Percentiles rank a stretch among this genome's conserved stretches.
Conservation (phyloP, 2,329 filamentous ascomycete genomes). For the Elsinoe perseae region DNA sequence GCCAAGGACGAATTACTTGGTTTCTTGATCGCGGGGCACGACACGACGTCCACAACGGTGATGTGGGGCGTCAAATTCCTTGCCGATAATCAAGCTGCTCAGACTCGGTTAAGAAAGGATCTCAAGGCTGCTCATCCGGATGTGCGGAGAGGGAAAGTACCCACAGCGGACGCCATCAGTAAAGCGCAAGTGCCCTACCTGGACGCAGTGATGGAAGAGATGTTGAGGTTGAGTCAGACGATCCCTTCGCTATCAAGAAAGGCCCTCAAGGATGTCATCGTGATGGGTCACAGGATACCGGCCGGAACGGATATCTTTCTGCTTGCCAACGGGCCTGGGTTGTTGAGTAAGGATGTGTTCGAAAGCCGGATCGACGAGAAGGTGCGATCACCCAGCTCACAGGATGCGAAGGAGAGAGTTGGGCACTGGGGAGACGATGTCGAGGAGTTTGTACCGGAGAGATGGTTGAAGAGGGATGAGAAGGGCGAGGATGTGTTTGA, state of each 20-base stretch:
- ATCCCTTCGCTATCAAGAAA: slow-evolving; percentile 25
- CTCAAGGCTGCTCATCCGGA: slow-evolving; percentile 26
- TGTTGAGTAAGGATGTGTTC: slow-evolving; percentile 11
- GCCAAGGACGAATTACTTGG: slow-evolving; percentile 28
- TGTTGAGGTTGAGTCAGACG: slow-evolving; percentile 29
- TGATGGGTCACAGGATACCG: slow-evolving; percentile 37
- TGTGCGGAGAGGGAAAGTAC: slow-evolving; percentile 21
- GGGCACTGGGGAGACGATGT: slow-evolving; percentile 27
- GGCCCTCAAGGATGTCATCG: slow-evolving; percentile 31
- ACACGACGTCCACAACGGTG: slow-evolving; percentile 39
- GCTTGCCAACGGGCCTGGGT: slow-evolving; percentile 22
- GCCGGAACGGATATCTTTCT: slow-evolving; percentile 32
- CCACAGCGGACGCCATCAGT: slow-evolving; percentile 29
- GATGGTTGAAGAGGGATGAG: slow-evolving; percentile 33
- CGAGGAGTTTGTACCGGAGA: slow-evolving; percentile 32
- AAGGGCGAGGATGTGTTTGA: slow-evolving; percentile 30
- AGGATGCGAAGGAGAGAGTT: slow-evolving; percentile 23
- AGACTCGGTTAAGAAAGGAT: slow-evolving; percentile 29
- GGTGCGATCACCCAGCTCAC: slow-evolving; percentile 27
- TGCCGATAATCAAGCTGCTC: slow-evolving; percentile 28
- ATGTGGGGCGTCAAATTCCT: slow-evolving; percentile 37
- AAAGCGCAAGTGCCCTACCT: slow-evolving; percentile 34
- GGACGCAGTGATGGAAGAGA: slow-evolving; percentile 38
- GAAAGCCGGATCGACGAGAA: slow-evolving; percentile 26
- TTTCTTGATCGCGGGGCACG: slow-evolving; percentile 36